phyloP scores from a whole-genome alignment of 2,329 filamentous ascomycete genomes.

The Trichoderma afroharzianum region DNA sequence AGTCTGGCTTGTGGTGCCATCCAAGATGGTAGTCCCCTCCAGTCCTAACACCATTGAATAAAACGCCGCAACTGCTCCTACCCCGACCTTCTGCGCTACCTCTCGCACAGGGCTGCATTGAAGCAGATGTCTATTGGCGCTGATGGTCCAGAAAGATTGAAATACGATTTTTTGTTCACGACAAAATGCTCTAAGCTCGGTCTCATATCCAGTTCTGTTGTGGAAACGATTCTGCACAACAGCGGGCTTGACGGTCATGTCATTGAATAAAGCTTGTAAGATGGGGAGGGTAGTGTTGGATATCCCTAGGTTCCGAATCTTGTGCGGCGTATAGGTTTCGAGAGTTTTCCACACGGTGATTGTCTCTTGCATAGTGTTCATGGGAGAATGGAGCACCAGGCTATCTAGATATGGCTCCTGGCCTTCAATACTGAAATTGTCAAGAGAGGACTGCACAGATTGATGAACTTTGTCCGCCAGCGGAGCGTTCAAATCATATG shows the following conservation, averaged over 20 bases:
- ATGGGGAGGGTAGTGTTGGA: slow-evolving; percentile 65
- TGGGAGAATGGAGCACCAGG: slow-evolving; percentile 67
- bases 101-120: slow-evolving; percentile 42
- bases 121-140: slow-evolving; percentile 42
- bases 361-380: slow-evolving; percentile 44
- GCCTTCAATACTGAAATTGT: slow-evolving; percentile 51
- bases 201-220: slow-evolving; percentile 55
- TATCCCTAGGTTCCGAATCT: slow-evolving; percentile 66
- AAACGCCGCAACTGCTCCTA: slow-evolving; percentile 40
- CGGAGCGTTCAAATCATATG: slow-evolving; percentile 57
- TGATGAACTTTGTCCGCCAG: slow-evolving; percentile 62
- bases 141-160: slow-evolving; percentile 55
- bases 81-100: slow-evolving; percentile 43
- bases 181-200: slow-evolving; percentile 52
- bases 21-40: slow-evolving; percentile 39
- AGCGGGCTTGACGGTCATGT: slow-evolving; percentile 41
- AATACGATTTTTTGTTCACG: slow-evolving; percentile 41
- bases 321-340: slow-evolving; percentile 61
- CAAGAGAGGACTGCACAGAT: slow-evolving; percentile 64
- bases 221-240: slow-evolving; percentile 78
- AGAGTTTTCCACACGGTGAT: slow-evolving; percentile 64
- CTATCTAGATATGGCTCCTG: slow-evolving; percentile 58
- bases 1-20: slow-evolving; percentile 43
- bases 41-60: slow-evolving; percentile 50
- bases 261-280: slow-evolving; percentile 50